Evolutionary conservation across 768 basidiomycete species (phyloP).

Genomic region (Mycena haematopus): DNA sequence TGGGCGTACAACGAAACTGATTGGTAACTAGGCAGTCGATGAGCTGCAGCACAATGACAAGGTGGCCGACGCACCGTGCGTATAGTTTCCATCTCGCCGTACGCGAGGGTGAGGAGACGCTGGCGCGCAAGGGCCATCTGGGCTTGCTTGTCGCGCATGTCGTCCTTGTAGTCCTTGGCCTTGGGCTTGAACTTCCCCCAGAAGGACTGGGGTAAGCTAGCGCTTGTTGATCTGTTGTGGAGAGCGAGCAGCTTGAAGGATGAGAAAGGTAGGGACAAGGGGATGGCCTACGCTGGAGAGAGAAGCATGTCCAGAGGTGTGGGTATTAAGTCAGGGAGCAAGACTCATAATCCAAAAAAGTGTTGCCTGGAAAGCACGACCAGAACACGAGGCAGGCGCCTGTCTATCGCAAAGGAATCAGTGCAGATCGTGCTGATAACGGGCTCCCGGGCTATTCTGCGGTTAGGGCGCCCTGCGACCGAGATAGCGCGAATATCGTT

Average conservation of each 20-base stretch:
- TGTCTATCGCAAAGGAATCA: constrained; percentile 18
- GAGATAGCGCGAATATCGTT: not conserved
- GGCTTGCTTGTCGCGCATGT: constrained; percentile 58
- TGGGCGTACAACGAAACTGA: constrained; percentile 63
- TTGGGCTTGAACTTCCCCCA: constrained; percentile 79
- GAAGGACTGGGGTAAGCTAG: constrained; percentile 59
- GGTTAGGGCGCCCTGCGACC: too few species aligned
- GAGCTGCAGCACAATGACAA: constrained; percentile 23
- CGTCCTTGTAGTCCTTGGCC: constrained; percentile 69
- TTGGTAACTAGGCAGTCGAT: constrained; percentile 61
- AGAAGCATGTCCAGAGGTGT: constrained; percentile 64
- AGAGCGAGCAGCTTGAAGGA: constrained; percentile 42
- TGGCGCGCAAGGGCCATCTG: constrained; percentile 77
- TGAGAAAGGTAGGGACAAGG: constrained; percentile 36
- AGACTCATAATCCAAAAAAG: constrained; percentile 38
- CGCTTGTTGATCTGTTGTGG: constrained; percentile 65
- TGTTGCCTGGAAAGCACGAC: constrained; percentile 44
- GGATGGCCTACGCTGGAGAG: constrained; percentile 74
- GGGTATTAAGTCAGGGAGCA: constrained; percentile 31
- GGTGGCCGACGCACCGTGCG: constrained; percentile 57
- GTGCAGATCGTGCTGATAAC: constrained; percentile 18
- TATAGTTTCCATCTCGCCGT: constrained; percentile 87
- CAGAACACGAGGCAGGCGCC: constrained; percentile 63
- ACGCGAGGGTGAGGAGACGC: constrained; percentile 80
- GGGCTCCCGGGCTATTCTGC: not conserved